phyloP scores from a whole-genome alignment of 2,329 filamentous ascomycete species.

The Ophiosphaerella narmari region DNA sequence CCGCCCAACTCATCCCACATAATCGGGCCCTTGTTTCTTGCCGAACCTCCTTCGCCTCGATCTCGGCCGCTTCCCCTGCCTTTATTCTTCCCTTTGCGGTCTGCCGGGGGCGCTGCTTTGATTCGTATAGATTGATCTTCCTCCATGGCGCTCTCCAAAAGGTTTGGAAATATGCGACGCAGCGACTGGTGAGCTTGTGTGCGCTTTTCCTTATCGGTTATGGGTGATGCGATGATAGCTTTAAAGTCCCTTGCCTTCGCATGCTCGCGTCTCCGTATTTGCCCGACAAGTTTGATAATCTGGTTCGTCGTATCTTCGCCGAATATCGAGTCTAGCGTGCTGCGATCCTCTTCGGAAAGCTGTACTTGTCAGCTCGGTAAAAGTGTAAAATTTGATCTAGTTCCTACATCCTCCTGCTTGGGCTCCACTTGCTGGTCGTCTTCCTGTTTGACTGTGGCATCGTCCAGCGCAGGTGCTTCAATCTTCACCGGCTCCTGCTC shows the following conservation, averaged over 20 bases:
- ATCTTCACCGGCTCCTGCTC: conserved; percentile 3
- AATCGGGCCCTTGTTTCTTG: conserved; percentile 38
- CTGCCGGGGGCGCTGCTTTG: conserved; percentile 50
- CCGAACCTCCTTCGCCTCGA: conserved; percentile 23
- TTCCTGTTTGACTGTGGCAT: conserved; percentile 14
- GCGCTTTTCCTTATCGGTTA: conserved; percentile 65
- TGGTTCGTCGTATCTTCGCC: conserved; percentile 55
- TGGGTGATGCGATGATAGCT: conserved; percentile 57
- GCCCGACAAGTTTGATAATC: conserved; percentile 61
- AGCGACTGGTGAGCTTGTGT: conserved; percentile 68
- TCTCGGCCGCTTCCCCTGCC: conserved; percentile 27
- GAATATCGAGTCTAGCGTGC: conserved; percentile 53
- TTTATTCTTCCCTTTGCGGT: conserved; percentile 40
- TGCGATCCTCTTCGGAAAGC: conserved; percentile 46
- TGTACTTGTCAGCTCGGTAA: conserved; percentile 18
- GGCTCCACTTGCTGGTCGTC: conserved; percentile 19
- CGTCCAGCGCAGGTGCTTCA: conserved; percentile 27
- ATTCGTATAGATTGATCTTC: conserved; percentile 70
- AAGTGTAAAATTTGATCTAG: too few species aligned
- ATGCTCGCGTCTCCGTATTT: conserved; percentile 58
- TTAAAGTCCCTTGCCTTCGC: conserved; percentile 62
- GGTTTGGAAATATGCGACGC: conserved; percentile 77
- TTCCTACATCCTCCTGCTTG: conserved; percentile 9
- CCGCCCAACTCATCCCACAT: conserved; percentile 72
- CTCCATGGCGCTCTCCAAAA: conserved; percentile 77